Base-by-base conservation (phyloP, 2,329 filamentous ascomycete genomes). In the Sporothrix mexicana region DNA sequence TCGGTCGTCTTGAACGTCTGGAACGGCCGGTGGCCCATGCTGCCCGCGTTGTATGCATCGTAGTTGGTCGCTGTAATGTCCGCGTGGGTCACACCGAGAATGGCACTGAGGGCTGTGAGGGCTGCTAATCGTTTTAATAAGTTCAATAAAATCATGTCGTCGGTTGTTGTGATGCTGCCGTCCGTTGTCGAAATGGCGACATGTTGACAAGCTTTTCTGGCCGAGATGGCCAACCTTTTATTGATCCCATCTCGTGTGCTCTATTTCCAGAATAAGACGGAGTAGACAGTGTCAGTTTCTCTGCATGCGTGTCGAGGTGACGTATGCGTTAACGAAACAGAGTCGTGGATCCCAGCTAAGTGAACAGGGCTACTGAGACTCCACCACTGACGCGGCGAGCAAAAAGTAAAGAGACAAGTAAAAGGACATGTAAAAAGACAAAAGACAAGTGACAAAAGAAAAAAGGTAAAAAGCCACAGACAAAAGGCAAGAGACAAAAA, bases 11-110 rank as follows among this genome's bases (percentile, higher is more conserved):
- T 64, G 25, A 72, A 74, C 36, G 61, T 20, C 15, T 64, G 20
- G 23, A 55, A 68, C 1, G 73, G 73, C 61, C 66, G 73, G 66
- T 74, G 73, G 30, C 73, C 73, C 36, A 74, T 43, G 17, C 55
- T 13, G 49, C 73, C 73, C 12, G 9, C 43, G 30, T 74, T 74
- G 73, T 74, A 74, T 43, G 13, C 51, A 15, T 49, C 23, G 57
- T 72, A 74, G 70, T 74, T 62, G 59, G 59, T 62, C 5, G 59
- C 30, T 45, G 59, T 62, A 2, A 62, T 3, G 17, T 62, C 59
- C 8, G 13, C n/a, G 15, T 10, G 25, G 6, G 36, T 36, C 3
- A 43, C 12, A 6, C 36, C 59, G 8, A 62, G 1, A 3, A 43
- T 36, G 20, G 59, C 41, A 3, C 43, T 2, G n/a, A 62, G 8